phyloP scores from a whole-genome alignment of 2,329 filamentous ascomycete species.

The Penicillium janthinellum region DNA sequence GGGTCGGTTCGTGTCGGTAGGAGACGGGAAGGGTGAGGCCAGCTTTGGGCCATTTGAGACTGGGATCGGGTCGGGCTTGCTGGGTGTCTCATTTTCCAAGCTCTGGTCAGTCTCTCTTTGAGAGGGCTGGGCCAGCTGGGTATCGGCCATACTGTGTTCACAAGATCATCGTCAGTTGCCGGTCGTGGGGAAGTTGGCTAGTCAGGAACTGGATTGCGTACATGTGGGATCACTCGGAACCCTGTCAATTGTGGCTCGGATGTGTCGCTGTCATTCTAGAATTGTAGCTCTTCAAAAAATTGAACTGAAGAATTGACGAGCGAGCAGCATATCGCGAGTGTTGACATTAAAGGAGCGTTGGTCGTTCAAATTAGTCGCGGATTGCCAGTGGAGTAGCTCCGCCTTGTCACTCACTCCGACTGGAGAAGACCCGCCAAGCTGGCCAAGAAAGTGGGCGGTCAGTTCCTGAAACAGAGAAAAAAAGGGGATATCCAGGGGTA shows the following conservation, averaged over 20 bases:
- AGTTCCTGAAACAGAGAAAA: constrained; percentile 15
- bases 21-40: constrained; percentile 34
- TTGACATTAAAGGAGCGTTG: constrained; percentile 31
- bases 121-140: constrained; percentile 21
- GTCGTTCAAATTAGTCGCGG: constrained; percentile 24
- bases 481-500: constrained; percentile 8
- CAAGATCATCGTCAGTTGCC: constrained; percentile 21
- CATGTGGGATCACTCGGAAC: constrained; percentile 26
- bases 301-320: background rate
- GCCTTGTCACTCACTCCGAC: constrained; percentile 27
- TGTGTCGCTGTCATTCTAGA: constrained; percentile 18
- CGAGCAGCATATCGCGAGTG: constrained; percentile 8
- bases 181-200: constrained; percentile 9
- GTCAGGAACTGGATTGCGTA: constrained; percentile 14
- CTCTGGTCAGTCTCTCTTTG: constrained; percentile 21
- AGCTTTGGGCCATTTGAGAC: constrained; percentile 26
- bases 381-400: constrained; percentile 32
- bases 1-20: constrained; percentile 27
- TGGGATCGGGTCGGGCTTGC: constrained; percentile 23
- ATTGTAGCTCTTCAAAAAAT: background rate
- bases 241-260: constrained; percentile 15
- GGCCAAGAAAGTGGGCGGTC: constrained; percentile 21
- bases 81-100: constrained; percentile 21
- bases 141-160: constrained; percentile 30
- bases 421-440: constrained; percentile 31